phyloP scores from a whole-genome alignment of 495 filamentous ascomycete genomes.

The Chaetomium tenue region DNA sequence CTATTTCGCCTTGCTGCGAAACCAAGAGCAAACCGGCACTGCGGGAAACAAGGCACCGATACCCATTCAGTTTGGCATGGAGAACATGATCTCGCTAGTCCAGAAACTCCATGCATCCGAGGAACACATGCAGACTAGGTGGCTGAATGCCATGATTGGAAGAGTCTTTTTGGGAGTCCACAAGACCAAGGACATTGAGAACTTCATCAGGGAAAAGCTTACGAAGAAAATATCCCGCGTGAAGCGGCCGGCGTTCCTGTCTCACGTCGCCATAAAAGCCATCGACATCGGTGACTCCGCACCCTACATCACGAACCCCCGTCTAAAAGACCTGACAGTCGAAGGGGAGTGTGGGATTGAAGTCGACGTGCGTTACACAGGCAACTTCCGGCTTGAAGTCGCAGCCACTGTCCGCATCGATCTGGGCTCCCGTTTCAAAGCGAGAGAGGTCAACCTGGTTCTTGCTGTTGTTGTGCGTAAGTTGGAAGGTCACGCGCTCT shows the following conservation, averaged over 20 bases:
- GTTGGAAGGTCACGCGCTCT: slow-evolving; percentile 76
- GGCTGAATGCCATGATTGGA: slow-evolving; percentile 89
- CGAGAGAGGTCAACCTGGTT: slow-evolving; percentile 82
- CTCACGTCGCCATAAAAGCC: slow-evolving; percentile 70
- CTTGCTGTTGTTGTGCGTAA: slow-evolving; percentile 83
- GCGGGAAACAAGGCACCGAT: slow-evolving; percentile 60
- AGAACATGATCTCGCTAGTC: slow-evolving; percentile 81
- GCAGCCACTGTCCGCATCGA: slow-evolving; percentile 88
- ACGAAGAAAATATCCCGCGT: slow-evolving; percentile 95
- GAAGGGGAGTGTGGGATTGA: slow-evolving; percentile 86
- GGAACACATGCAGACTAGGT: slow-evolving; percentile 86
- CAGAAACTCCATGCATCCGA: slow-evolving; percentile 89
- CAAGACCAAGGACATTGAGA: slow-evolving; percentile 76
- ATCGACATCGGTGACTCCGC: slow-evolving; percentile 86
- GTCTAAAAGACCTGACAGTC: slow-evolving; percentile 83
- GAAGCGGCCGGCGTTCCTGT: slow-evolving; percentile 86
- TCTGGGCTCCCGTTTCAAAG: slow-evolving; percentile 81
- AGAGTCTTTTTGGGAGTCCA: slow-evolving; percentile 85
- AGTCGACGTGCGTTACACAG: slow-evolving; percentile 81
- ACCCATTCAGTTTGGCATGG: slow-evolving; percentile 75
- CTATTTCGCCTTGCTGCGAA: slow-evolving; percentile 86
- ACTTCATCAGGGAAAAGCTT: slow-evolving; percentile 77
- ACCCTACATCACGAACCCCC: slow-evolving; percentile 84
- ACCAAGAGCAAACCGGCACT: slow-evolving; percentile 66
- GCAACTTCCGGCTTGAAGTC: slow-evolving; percentile 85